Evolutionary conservation across 2,329 filamentous ascomycete species (phyloP), one percentile per base, ranked within the genome.

Genomic region (Triangularia verruculosa): DNA sequence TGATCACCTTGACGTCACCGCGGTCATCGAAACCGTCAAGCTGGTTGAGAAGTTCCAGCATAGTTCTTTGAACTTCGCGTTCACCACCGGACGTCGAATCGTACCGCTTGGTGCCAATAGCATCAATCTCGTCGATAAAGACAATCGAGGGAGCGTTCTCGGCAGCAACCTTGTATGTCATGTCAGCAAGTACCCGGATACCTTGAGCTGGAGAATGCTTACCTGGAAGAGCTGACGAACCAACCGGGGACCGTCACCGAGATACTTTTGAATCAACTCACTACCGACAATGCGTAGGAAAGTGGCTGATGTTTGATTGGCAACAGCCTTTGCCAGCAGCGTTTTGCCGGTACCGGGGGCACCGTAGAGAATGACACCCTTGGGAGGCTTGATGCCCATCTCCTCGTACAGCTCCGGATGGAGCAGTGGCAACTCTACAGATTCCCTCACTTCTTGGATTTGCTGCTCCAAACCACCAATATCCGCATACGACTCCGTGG

Each of bases 301-400:
- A 1, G 95, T 98, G 51, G 95, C 95, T 66, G 93, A 97, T n/a
- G 95, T 98, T 77, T 97, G 94, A 76, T 99, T 98, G 70, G 95
- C 95, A 57, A 99, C 95, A 9, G 95, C 95, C 82, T 98, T 98
- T 66, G 95, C 95, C 63, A 99, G 83, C 2, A 97, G 82, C 4
- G 93, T 98, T 82, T 98, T 99, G 78, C 95, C 95, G 8, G 95
- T 99, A 78, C 95, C 95, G 0, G 95, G 95, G 4, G 92, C 93
- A 80, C 95, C 95, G 76, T 99, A 99, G 25, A 99, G 89, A 73
- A 99, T 99, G 72, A 99, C 95, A 84, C 95, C 95, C 85, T 99
- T 99, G 66, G 95, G 95, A 4, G 95, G 95, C 79, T 99, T 99
- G 84, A 99, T 98, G 74, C 95, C 95, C 95, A 99, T 99, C 82